Conservation (phyloP, 2,329 filamentous ascomycete genomes). For the Malbranchea zuffiana region DNA sequence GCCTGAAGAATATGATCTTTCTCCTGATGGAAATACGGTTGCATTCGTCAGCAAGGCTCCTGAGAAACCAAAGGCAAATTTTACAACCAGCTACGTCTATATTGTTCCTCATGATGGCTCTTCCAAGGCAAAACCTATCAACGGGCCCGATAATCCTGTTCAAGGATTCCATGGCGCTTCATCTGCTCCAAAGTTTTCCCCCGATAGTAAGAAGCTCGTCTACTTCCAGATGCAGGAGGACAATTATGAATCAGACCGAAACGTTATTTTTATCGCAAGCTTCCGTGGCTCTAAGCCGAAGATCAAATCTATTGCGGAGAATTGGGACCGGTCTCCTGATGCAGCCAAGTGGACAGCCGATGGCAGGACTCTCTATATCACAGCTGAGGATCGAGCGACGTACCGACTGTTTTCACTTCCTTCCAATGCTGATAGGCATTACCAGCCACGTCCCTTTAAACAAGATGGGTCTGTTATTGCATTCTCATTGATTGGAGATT, state of each 20-base stretch:
- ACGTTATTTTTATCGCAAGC: slow-evolving; percentile 35
- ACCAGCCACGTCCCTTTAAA: slow-evolving; percentile 29
- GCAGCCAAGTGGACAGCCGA: slow-evolving; percentile 42
- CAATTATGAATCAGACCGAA: slow-evolving; percentile 72
- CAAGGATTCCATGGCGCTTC: slow-evolving; percentile 46
- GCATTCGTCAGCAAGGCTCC: slow-evolving; percentile 36
- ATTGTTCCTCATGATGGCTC: slow-evolving; percentile 56
- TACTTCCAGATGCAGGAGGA: slow-evolving; percentile 68
- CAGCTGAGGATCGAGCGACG: slow-evolving; percentile 58
- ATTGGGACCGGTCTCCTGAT: slow-evolving; percentile 45
- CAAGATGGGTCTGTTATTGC: slow-evolving; percentile 23
- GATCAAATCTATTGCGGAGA: slow-evolving; percentile 29
- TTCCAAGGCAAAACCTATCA: slow-evolving; percentile 38
- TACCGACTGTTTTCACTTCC: slow-evolving; percentile 32
- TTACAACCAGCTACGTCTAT: slow-evolving; percentile 76
- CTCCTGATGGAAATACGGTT: slow-evolving; percentile 31
- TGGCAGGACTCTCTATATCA: slow-evolving; percentile 56
- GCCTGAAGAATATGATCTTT: slow-evolving; percentile 63
- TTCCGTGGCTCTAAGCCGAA: slow-evolving; percentile 25
- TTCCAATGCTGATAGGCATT: slow-evolving; percentile 23
- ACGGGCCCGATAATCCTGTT: slow-evolving; percentile 31
- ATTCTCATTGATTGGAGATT: slow-evolving; percentile 23
- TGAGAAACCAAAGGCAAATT: slow-evolving; percentile 39
- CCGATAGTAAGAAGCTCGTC: slow-evolving; percentile 56
- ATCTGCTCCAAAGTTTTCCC: slow-evolving; percentile 62